phyloP scores from a whole-genome alignment of 176 grass and related monocot genomes.

The Pharus latifolius region DNA sequence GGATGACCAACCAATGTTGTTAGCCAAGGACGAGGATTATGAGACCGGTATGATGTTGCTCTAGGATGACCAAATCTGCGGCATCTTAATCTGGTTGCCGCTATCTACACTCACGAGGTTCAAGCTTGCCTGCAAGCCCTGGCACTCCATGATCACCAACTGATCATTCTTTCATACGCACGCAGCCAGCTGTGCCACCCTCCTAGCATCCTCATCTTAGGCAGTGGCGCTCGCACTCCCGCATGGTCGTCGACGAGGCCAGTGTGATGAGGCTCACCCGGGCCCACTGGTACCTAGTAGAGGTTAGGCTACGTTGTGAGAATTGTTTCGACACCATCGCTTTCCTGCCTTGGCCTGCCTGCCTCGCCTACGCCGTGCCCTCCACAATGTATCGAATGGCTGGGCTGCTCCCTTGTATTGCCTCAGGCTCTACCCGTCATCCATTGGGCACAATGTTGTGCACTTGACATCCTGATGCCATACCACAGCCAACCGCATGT shows the following conservation, averaged over 20 bases:
- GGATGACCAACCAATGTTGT: no score
- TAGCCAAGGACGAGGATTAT: no score
- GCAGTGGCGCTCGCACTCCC: not conserved
- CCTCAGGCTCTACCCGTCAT: not conserved
- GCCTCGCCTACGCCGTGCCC: no score
- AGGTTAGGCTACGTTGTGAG: no score
- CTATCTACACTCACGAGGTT: not conserved
- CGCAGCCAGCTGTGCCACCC: no score
- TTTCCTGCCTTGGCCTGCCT: no score
- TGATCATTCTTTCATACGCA: not conserved
- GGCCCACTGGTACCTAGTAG: no score
- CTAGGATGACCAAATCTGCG: not conserved
- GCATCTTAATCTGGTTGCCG: not conserved
- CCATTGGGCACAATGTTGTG: constrained; percentile 1
- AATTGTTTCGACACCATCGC: no score
- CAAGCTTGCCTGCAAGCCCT: not conserved
- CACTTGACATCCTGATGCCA: not conserved
- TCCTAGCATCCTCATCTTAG: not conserved
- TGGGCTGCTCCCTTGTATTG: not conserved
- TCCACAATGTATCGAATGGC: no score
- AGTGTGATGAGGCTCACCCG: no score
- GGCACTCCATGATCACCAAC: not conserved
- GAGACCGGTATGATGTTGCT: no score
- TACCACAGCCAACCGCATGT: not conserved
- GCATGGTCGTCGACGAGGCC: not conserved